Evolutionary conservation across 1,139 yeast species (phyloP), one percentile per base, ranked within the genome.

Genomic region (Yamadazyma triangularis): DNA sequence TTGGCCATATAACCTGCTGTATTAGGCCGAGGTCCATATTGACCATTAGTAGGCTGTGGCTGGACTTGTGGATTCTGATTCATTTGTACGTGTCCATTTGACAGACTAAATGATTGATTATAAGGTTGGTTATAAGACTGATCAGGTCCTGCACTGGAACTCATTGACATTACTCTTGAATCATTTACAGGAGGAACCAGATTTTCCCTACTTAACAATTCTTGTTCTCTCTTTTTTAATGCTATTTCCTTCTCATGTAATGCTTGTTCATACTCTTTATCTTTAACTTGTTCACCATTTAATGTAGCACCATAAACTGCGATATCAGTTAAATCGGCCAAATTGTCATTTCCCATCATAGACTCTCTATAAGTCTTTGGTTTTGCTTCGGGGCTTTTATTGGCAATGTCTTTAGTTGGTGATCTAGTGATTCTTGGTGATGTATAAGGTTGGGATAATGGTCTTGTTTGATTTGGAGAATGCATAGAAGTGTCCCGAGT

Each of bases 311-410:
- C 66, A 39, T 64, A 66, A n/a, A 65, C 33, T 1, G 75, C 75
- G 36, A 67, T 64, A 39, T 65, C 70, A 2, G 71, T 51, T 33
- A 69, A 56, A 41, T 71, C 77, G 23, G 62, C 60, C 26, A 70
- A 54, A 37, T 67, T 56, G 27, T 56, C 63, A 13, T 43, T 35
- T 13, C 46, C 41, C 27, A 34, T 29, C 30, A 40, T 25, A 14
- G 45, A 41, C 24, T 39, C 35, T 34, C 44, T 32, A 35, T 26
- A 9, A 10, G 35, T 20, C 15, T 24, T 20, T 15, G 31, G 16
- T 15, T 13, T 12, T 9, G 11, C 9, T 14, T 18, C 4, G 13
- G 26, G 26, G 13, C 5, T 6, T 9, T 11, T n/a, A 25, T 9
- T 15, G 10, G 4, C 12, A 18, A 18, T 8, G 4, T 13, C 20